Percentiles rank a stretch among this genome's conserved stretches.
Conservation (phyloP, 2,329 filamentous ascomycete species). For the Stemphylium beticola region DNA sequence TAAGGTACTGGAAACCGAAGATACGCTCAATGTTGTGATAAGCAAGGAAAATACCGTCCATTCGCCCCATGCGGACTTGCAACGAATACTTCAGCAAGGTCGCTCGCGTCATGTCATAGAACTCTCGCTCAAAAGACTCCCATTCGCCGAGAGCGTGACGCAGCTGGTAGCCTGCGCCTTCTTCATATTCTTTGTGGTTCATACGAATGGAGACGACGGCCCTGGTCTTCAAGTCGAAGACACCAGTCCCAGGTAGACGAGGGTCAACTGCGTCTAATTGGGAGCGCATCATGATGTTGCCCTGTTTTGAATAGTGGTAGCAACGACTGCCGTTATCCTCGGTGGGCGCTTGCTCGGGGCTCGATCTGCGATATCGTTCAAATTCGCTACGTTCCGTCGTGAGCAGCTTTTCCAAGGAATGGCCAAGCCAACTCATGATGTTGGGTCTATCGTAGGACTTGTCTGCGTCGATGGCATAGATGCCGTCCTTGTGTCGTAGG, state of each 20-base stretch:
- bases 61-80: constrained; percentile 94
- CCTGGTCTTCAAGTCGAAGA: constrained; percentile 96
- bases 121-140: constrained; percentile 94
- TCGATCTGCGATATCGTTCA: constrained; percentile 73
- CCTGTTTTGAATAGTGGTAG: constrained; percentile 85
- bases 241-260: constrained; percentile 84
- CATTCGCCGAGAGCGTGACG: constrained; percentile 74
- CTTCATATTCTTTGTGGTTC: constrained; percentile 74
- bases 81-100: constrained; percentile 97
- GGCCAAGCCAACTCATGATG: constrained; percentile 88
- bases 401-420: constrained; percentile 94
- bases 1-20: constrained; percentile 96
- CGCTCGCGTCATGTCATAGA: constrained; percentile 93
- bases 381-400: constrained; percentile 83
- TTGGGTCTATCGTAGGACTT: constrained; percentile 88
- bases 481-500: constrained; percentile 79
- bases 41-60: constrained; percentile 98
- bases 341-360: constrained; percentile 68
- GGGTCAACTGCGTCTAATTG: constrained; percentile 91
- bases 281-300: constrained; percentile 91
- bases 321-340: constrained; percentile 63
- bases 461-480: constrained; percentile 94
- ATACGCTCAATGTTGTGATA: constrained; percentile 95
- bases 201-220: constrained; percentile 92
- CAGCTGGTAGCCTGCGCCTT: constrained; percentile 87